phyloP scores from a whole-genome alignment of 2,329 filamentous ascomycete genomes.

The Setomelanomma holmii region DNA sequence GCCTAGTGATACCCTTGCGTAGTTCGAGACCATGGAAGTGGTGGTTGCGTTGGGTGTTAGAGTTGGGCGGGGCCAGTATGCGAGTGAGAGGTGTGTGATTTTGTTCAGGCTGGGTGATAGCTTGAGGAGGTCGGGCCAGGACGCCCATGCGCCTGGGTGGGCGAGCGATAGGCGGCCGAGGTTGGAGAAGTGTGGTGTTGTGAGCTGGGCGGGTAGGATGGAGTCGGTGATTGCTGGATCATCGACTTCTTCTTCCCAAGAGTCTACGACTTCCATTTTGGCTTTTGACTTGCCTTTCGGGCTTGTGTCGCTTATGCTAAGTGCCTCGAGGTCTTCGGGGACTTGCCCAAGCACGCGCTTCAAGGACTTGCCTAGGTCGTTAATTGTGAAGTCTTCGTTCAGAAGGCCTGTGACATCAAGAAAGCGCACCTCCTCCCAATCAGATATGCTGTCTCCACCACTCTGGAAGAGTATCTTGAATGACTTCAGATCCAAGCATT shows the following conservation, averaged over 20 bases:
- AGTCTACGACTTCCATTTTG: constrained; percentile 48
- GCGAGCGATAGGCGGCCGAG: constrained; percentile 67
- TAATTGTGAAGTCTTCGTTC: constrained; percentile 57
- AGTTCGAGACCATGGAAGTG: constrained; percentile 52
- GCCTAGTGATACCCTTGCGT: constrained; percentile 56
- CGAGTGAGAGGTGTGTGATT: constrained; percentile 68
- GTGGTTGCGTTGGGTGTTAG: constrained; percentile 62
- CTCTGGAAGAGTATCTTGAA: constrained; percentile 60
- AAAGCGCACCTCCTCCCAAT: constrained; percentile 54
- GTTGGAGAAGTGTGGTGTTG: constrained; percentile 53
- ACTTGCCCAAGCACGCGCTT: constrained; percentile 13
- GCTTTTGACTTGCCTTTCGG: constrained; percentile 18
- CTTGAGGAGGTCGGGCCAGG: constrained; percentile 63
- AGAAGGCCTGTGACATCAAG: constrained; percentile 63
- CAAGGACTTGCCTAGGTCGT: constrained; percentile 57
- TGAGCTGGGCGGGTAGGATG: constrained; percentile 24
- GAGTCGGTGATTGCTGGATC: constrained; percentile 10
- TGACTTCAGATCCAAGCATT: constrained; percentile 50
- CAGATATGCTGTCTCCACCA: constrained; percentile 42
- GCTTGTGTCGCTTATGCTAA: constrained; percentile 15
- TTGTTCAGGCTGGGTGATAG: constrained; percentile 62
- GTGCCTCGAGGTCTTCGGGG: constrained; percentile 18
- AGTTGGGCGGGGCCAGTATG: constrained; percentile 67
- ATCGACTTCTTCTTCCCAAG: constrained; percentile 55
- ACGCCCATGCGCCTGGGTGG: constrained; percentile 56